A percentile compares a stretch with the other conserved stretches of the same genome.
Conservation (phyloP, 805 yeast species). For the Wickerhamiella domercqiae region DNA sequence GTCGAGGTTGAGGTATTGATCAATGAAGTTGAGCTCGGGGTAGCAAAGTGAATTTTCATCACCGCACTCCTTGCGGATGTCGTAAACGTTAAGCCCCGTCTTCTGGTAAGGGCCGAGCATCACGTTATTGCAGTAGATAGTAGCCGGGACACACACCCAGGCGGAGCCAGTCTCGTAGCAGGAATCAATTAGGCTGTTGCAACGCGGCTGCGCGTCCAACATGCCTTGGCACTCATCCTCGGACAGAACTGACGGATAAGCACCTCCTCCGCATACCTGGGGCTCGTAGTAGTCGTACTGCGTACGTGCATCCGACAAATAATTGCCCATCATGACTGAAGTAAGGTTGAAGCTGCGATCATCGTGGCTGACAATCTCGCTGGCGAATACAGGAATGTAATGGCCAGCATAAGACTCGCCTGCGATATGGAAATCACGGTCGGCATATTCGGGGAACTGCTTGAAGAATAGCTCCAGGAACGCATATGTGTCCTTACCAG, state of each 20-base stretch:
- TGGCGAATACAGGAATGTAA: slow-evolving; percentile 79
- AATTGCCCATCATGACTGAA: slow-evolving; percentile 80
- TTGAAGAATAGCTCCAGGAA: slow-evolving; percentile 66
- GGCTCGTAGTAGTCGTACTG: slow-evolving; percentile 72
- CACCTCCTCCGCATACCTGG: slow-evolving; percentile 93
- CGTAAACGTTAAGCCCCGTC: slow-evolving; percentile 79
- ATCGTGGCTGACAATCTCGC: slow-evolving; percentile 55
- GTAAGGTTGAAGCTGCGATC: slow-evolving; percentile 49
- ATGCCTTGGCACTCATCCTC: slow-evolving; percentile 64
- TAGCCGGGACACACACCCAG: slow-evolving; percentile 81
- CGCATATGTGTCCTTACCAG: slow-evolving; percentile 69
- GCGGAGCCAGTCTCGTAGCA: slow-evolving; percentile 61
- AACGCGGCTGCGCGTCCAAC: slow-evolving; percentile 52
- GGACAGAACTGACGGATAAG: slow-evolving; percentile 56
- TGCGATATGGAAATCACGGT: slow-evolving; percentile 57
- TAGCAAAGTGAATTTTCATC: slow-evolving; percentile 41
- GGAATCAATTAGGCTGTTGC: slow-evolving; percentile 51
- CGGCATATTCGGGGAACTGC: slow-evolving; percentile 45
- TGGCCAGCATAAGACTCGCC: slow-evolving; percentile 89
- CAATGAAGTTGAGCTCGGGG: slow-evolving; percentile 54
- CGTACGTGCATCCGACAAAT: slow-evolving; percentile 69
- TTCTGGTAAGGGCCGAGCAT: slow-evolving; percentile 61
- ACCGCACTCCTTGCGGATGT: slow-evolving; percentile 54
- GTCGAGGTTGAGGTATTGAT: slow-evolving; percentile 56
- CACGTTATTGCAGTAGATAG: slow-evolving; percentile 62